Conservation (phyloP, 2,329 filamentous ascomycete species). For the Fulvia fulva region DNA sequence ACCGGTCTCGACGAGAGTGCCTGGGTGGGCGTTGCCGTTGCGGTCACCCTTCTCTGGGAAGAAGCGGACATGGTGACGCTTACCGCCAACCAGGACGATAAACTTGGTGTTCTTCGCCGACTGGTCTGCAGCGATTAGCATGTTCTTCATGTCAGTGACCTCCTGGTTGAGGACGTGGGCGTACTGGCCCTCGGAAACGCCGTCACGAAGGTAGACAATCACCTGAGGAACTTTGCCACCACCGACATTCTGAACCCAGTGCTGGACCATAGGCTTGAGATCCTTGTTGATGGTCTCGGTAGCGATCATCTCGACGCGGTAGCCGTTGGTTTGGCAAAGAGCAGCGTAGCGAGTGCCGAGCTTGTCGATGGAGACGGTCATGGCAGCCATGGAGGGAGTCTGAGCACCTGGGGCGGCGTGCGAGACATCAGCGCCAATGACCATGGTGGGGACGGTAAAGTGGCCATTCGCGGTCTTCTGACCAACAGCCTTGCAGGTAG, state of each 20-base stretch:
- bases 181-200: slow-evolving; percentile 85
- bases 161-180: slow-evolving; percentile 75
- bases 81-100: slow-evolving; percentile 83
- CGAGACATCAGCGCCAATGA: slow-evolving; percentile 88
- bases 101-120: slow-evolving; percentile 60
- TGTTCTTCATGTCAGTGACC: slow-evolving; percentile 63
- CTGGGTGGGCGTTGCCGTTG: slow-evolving; percentile 79
- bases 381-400: slow-evolving; percentile 73
- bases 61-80: slow-evolving; percentile 90
- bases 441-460: slow-evolving; percentile 60
- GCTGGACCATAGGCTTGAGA: slow-evolving; percentile 52
- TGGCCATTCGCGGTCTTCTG: slow-evolving; percentile 33
- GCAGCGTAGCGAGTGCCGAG: slow-evolving; percentile 73
- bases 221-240: slow-evolving; percentile 60
- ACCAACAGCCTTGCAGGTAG: slow-evolving; percentile 56
- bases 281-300: slow-evolving; percentile 63
- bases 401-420: slow-evolving; percentile 68
- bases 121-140: slow-evolving; percentile 34
- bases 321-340: slow-evolving; percentile 76
- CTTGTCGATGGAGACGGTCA: slow-evolving; percentile 75
- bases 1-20: slow-evolving; percentile 81
- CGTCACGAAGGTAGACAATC: slow-evolving; percentile 89
- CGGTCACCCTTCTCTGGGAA: slow-evolving; percentile 72
- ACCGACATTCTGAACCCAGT: slow-evolving; percentile 60
- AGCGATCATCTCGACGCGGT: slow-evolving; percentile 73